Conservation (phyloP, 768 basidiomycete genomes). For the Xerocomellus chrysenteron region DNA sequence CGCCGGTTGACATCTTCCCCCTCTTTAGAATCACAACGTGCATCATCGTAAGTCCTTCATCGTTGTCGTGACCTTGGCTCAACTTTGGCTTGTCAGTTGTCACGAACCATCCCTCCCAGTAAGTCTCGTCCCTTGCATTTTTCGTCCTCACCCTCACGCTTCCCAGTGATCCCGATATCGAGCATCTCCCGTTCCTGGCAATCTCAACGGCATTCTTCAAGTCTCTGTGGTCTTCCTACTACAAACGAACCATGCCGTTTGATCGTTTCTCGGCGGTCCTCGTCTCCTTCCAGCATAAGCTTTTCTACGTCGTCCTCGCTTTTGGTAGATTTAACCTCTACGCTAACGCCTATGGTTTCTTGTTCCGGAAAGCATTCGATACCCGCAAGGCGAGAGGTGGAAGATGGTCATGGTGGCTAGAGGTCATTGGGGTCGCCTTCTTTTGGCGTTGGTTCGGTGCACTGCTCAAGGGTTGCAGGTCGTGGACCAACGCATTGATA, state of each 20-base stretch:
- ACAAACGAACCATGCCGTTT: conserved; percentile 82
- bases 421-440: conserved; percentile 70
- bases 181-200: conserved; percentile 92
- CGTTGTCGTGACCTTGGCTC: not conserved
- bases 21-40: conserved; percentile 81
- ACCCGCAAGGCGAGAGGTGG: conserved; percentile 64
- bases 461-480: conserved; percentile 68
- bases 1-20: conserved; percentile 3
- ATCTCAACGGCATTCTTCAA: conserved; percentile 85
- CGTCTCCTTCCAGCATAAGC: conserved; percentile 80
- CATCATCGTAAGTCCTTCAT: conserved; percentile 76
- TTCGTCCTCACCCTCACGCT: conserved; percentile 6
- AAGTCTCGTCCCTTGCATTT: conserved; percentile 29
- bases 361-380: conserved; percentile 65
- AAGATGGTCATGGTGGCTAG: conserved; percentile 75
- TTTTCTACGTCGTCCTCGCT: conserved; percentile 89
- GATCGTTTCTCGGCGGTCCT: conserved; percentile 66
- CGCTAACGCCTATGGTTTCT: conserved; percentile 76
- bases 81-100: conserved; percentile 58
- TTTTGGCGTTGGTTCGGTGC: conserved; percentile 89
- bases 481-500: conserved; percentile 63
- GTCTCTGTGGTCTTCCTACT: conserved; percentile 90
- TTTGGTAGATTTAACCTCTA: conserved; percentile 97
- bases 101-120: conserved; percentile 97
- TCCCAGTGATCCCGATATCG: conserved; percentile 76